Evolutionary conservation across 371 early-diverging fungal genomes (phyloP), one percentile per base, ranked within the genome.

Genomic region (Sporodiniella umbellata): DNA sequence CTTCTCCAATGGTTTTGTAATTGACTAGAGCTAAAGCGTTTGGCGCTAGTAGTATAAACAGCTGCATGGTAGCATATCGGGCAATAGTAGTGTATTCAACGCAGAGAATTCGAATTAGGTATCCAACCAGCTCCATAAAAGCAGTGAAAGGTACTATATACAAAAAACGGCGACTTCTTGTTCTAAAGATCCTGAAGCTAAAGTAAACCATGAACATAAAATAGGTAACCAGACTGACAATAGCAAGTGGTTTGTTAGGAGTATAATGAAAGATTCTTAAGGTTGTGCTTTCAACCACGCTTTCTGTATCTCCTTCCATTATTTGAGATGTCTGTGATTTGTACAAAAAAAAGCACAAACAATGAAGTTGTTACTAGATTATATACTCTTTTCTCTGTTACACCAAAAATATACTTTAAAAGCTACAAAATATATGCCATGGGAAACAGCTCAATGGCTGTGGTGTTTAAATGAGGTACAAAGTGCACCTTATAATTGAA

Each of bases 91-190:
- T 58, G 25, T 48, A 51, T 22, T 49, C 33, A 25, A 51, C 45
- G 24, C 69, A 65, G 0, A 55, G 10, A 0, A 51, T 37, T 22
- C 73, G 66, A 14, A 68, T 23, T 0, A 46, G 53, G 37, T 65
- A 73, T 2, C 73, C 73, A 7, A 68, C 17, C 2, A 59, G 45
- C 23, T 72, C 73, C 37, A 58, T 45, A 4, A 72, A 23, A 4
- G 69, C 66, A 0, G 74, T 73, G 4, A 37, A 45, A 5, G 64
- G 35, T 24, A 73, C 45, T 14, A 73, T 56, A 22, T 68, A 56
- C 23, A 73, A 15, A 19, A 54, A 60, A 19, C 39, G 42, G 6
- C 42, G 50, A 19, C 54, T 54, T 33, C 50, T 54, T 10, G 51
- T 23, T 10, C n/a, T 8, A 5, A 35, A 50, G 40, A 54, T 38